phyloP scores from a whole-genome alignment of 768 basidiomycete species.

The Porpolomopsis calyptriformis region DNA sequence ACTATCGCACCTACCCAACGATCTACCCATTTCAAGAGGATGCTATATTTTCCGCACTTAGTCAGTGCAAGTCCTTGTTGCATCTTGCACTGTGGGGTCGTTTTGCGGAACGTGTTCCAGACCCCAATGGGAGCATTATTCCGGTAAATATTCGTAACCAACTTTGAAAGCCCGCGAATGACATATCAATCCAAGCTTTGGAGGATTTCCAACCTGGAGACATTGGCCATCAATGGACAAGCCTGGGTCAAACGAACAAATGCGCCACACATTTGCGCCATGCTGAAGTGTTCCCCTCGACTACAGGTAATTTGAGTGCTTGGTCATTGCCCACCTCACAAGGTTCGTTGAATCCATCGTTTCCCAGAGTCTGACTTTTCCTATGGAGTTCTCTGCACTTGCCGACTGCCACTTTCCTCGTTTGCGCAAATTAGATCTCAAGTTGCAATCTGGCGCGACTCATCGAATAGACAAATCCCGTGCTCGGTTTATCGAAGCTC shows the following conservation, averaged over 20 bases:
- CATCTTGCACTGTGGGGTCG: slow-evolving; percentile 28
- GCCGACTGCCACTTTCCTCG: slow-evolving; percentile 25
- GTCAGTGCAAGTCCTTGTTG: slow-evolving; percentile 19
- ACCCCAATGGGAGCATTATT: slow-evolving; percentile 25
- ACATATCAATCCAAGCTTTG: slow-evolving; percentile 17
- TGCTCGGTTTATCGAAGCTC: slow-evolving; percentile 32
- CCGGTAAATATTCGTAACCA: slow-evolving; percentile 23
- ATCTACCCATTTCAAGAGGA: slow-evolving; percentile 29
- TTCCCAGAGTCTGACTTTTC: slow-evolving; percentile 32
- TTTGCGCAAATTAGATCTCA: slow-evolving; percentile 32
- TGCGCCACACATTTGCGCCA: slow-evolving; percentile 14
- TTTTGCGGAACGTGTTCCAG: slow-evolving; percentile 29
- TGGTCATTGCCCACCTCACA: background rate
- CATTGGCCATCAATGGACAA: slow-evolving; percentile 20
- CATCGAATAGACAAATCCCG: slow-evolving; percentile 25
- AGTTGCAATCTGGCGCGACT: slow-evolving; percentile 31
- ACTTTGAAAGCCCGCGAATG: background rate
- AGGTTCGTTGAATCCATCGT: background rate
- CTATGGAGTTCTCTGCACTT: slow-evolving; percentile 34
- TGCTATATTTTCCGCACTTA: slow-evolving; percentile 25
- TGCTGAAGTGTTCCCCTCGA: slow-evolving; percentile 20
- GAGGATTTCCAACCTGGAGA: slow-evolving; percentile 19
- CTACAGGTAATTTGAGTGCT: slow-evolving; percentile 18
- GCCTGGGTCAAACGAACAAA: slow-evolving; percentile 21
- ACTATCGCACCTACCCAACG: slow-evolving; percentile 20